Evolutionary conservation across 108 stramenopile species (phyloP).

Genomic region (Phaeodactylum tricornutum): DNA sequence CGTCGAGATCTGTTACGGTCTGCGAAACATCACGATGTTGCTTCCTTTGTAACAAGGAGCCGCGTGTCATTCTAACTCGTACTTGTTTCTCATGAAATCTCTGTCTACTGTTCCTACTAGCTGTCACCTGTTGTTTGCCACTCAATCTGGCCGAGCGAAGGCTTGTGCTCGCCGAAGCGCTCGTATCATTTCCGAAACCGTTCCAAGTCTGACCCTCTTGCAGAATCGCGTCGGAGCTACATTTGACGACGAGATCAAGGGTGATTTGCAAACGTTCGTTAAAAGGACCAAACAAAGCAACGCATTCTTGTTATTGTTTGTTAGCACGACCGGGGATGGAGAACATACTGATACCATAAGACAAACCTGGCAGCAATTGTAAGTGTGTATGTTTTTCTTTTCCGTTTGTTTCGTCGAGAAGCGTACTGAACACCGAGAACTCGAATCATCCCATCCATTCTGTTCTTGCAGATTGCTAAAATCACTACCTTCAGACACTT

Average conservation of each 20-base stretch:
- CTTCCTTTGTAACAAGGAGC: too few relatives aligned
- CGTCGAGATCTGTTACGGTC: too few relatives aligned
- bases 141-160: conserved; percentile 73
- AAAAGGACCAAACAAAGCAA: conserved; percentile 2
- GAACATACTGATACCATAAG: conserved; percentile 67
- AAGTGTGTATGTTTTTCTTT: not conserved
- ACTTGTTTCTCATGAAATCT: too few relatives aligned
- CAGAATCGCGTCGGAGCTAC: conserved; percentile 28
- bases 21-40: too few relatives aligned
- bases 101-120: too few relatives aligned
- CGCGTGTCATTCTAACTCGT: too few relatives aligned
- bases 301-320: conserved; percentile 45
- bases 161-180: conserved; percentile 72
- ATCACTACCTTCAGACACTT: conserved; percentile 31
- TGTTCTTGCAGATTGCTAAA: conserved; percentile 52
- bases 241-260: conserved; percentile 37
- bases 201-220: conserved; percentile 7
- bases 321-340: conserved; percentile 79
- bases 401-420: not conserved
- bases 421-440: too few relatives aligned
- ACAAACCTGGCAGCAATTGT: conserved; percentile 48
- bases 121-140: conserved; percentile 60
- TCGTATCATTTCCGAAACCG: conserved; percentile 37
- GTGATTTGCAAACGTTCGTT: conserved; percentile 5
- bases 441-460: too few relatives aligned